Conservation (phyloP, 306 rosid genomes). For the Myrica gale region DNA sequence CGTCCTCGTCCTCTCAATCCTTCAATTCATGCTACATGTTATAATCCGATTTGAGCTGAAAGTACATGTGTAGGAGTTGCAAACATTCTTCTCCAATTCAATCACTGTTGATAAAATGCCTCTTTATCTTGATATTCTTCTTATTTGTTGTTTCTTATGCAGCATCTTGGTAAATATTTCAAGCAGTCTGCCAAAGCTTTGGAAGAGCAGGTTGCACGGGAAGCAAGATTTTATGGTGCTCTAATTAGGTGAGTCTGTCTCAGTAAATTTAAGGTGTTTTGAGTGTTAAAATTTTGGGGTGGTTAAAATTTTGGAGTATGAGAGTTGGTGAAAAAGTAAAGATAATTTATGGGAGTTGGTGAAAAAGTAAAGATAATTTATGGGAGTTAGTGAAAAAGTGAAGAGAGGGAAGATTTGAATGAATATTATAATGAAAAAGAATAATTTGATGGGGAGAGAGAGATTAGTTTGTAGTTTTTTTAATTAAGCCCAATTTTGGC, state of each 20-base stretch:
- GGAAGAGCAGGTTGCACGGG: conserved; percentile 87
- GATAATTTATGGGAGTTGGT: too few relatives aligned
- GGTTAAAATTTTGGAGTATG: too few relatives aligned
- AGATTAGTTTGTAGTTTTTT: too few relatives aligned
- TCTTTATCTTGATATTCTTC: conserved; percentile 7
- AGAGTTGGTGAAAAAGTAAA: too few relatives aligned
- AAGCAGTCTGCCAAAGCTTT: conserved; percentile 89
- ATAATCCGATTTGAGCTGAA: background rate
- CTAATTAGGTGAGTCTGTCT: conserved; percentile 61
- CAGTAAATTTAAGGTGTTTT: background rate
- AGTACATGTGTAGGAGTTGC: background rate
- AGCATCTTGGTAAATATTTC: conserved; percentile 92
- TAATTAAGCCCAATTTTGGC: too few relatives aligned
- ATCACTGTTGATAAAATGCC: background rate
- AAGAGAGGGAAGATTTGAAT: too few relatives aligned
- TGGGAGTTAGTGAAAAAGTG: too few relatives aligned
- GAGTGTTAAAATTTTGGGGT: too few relatives aligned
- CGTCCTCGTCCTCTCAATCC: background rate
- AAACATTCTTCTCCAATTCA: background rate
- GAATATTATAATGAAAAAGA: too few relatives aligned
- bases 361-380: too few relatives aligned
- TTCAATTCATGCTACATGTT: background rate
- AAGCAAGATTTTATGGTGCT: conserved; percentile 96
- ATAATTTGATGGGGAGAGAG: too few relatives aligned
- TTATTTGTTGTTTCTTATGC: conserved; percentile 24